Percentiles rank a stretch among this genome's conserved stretches.
phyloP scores from a whole-genome alignment of 352 stramenopile species.

The Phytophthora chlamydospora region DNA sequence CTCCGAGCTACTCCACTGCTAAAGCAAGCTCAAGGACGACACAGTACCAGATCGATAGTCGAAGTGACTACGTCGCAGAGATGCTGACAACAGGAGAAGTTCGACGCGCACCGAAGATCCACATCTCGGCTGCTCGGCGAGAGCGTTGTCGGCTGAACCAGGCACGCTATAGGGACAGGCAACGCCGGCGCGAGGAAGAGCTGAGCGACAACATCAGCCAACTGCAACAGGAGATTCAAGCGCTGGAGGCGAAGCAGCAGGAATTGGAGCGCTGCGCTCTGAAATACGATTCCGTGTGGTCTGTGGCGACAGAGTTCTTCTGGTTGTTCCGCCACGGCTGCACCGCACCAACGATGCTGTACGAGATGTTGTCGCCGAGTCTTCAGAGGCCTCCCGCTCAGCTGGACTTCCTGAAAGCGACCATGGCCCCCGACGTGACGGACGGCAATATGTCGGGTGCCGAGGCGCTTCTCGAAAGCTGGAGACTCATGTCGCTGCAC shows the following conservation, averaged over 20 bases:
- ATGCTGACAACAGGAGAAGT: too few species aligned
- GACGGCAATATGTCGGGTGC: background rate
- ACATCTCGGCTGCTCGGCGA: conserved; percentile 3
- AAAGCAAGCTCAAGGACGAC: too few species aligned
- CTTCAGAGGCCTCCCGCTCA: background rate
- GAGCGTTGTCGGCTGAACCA: conserved; percentile 18
- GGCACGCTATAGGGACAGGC: conserved; percentile 11
- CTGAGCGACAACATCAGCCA: background rate
- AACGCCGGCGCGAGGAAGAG: conserved; percentile 1
- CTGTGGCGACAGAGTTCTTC: conserved; percentile 16
- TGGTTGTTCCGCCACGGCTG: conserved; percentile 16
- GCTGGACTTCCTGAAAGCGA: conserved; percentile 1
- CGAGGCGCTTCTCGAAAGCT: conserved; percentile 8
- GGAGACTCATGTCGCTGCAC: conserved; percentile 21
- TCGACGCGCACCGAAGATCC: background rate
- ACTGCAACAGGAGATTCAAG: conserved; percentile 6
- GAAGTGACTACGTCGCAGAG: too few species aligned
- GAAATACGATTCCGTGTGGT: conserved; percentile 6
- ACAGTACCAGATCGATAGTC: too few species aligned
- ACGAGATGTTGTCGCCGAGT: background rate
- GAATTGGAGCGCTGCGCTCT: background rate
- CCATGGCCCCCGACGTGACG: background rate
- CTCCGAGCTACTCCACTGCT: too few species aligned
- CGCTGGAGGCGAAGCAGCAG: conserved; percentile 1
- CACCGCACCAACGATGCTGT: background rate